A percentile compares a stretch with the other conserved stretches of the same genome.
These are phyloP conservation scores for Botrytis pseudocinerea DNA, from an alignment of 2,329 filamentous ascomycete species.

Conservation along the genomic window DNA sequence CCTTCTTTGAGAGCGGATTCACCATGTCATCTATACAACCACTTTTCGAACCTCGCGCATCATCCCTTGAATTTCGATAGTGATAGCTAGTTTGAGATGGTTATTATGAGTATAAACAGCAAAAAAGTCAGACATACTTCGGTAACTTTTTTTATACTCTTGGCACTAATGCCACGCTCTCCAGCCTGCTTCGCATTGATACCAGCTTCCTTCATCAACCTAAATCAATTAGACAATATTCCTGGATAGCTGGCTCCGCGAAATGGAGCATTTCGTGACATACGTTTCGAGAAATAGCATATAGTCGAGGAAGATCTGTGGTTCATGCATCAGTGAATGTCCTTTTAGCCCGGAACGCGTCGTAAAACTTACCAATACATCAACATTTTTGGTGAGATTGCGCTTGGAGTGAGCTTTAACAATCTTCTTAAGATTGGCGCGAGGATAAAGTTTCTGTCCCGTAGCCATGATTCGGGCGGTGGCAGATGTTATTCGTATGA, in stretches of 20 bases:
- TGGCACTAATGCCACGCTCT: constrained; percentile 72
- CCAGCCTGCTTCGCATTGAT: constrained; percentile 74
- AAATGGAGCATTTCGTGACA: constrained; percentile 20
- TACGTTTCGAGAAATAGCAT: constrained; percentile 74
- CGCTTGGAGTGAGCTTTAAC: constrained; percentile 84
- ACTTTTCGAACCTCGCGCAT: background rate
- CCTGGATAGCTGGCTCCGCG: background rate
- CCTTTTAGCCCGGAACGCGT: constrained; percentile 29
- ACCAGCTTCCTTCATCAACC: constrained; percentile 75
- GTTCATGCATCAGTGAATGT: constrained; percentile 21
- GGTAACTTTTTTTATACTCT: constrained; percentile 75
- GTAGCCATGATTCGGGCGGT: constrained; percentile 35
- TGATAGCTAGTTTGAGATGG: constrained; percentile 5
- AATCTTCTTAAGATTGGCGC: constrained; percentile 83
- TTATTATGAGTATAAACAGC: constrained; percentile 1
- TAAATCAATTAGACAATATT: constrained; percentile 41
- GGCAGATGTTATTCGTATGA: background rate
- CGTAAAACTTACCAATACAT: constrained; percentile 66
- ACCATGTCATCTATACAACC: background rate
- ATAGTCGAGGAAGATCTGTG: constrained; percentile 82
- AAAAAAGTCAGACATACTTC: constrained; percentile 53
- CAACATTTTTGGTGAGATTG: constrained; percentile 79
- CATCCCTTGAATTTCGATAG: constrained; percentile 24
- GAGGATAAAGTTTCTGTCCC: constrained; percentile 76
- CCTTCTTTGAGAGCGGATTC: background rate